Percentiles rank a stretch among this genome's conserved stretches.
Evolutionary conservation across 2,329 filamentous ascomycete genomes (phyloP).

Genomic region (Fusarium sp.): DNA sequence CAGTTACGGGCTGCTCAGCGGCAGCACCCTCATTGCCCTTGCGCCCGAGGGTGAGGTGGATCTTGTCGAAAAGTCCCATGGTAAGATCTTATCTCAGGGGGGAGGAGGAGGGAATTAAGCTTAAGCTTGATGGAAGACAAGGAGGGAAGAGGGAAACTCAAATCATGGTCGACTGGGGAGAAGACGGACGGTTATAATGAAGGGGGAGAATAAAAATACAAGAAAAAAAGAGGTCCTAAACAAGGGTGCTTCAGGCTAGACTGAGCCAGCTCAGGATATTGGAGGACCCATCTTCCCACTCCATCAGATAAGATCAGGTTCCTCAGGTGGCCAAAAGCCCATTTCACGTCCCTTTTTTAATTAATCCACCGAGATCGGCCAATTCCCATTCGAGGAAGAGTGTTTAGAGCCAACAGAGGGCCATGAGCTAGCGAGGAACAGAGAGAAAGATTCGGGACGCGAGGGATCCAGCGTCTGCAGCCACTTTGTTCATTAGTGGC

Average conservation of each 20-base stretch:
- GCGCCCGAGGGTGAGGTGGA: slow-evolving; percentile 27
- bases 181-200: slow-evolving; percentile 14
- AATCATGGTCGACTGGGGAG: not conserved
- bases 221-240: slow-evolving; percentile 15
- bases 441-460: slow-evolving; percentile 13
- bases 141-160: slow-evolving; percentile 5
- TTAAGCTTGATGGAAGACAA: slow-evolving; percentile 26
- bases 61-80: slow-evolving; percentile 40
- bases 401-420: not conserved
- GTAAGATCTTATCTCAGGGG: slow-evolving; percentile 20
- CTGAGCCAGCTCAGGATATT: slow-evolving; percentile 7
- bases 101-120: slow-evolving; percentile 1
- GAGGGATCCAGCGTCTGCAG: slow-evolving; percentile 33
- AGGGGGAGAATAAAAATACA: slow-evolving; percentile 8
- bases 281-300: slow-evolving; percentile 25
- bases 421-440: not conserved
- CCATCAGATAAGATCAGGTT: slow-evolving; percentile 45
- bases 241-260: slow-evolving; percentile 21
- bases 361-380: slow-evolving; percentile 37
- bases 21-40: slow-evolving; percentile 26
- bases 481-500: slow-evolving; percentile 17
- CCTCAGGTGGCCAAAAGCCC: slow-evolving; percentile 20
- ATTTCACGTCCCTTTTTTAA: not conserved
- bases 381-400: not conserved
- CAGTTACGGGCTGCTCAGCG: slow-evolving; percentile 25